Evolutionary conservation across 2,329 filamentous ascomycete species (phyloP).

Genomic region (Trichoderma oligosporum): DNA sequence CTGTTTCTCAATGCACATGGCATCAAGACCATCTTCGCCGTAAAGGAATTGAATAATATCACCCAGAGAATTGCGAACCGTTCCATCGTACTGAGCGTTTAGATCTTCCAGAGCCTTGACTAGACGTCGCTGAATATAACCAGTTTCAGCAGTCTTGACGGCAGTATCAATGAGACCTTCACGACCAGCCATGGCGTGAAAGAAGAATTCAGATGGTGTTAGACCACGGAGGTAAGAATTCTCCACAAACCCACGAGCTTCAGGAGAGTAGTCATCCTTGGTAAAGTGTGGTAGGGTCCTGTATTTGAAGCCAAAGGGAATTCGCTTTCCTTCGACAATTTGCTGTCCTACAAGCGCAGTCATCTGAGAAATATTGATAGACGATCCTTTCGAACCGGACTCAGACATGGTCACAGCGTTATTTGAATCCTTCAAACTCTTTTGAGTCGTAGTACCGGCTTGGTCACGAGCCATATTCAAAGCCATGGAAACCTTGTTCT

Average conservation of each 20-base stretch:
- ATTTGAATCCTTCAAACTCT: slow-evolving; percentile 91
- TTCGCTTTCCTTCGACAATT: slow-evolving; percentile 96
- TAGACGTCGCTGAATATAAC: slow-evolving; percentile 96
- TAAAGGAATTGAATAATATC: slow-evolving; percentile 98
- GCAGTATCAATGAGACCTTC: slow-evolving; percentile 99
- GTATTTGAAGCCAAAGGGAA: slow-evolving; percentile 99
- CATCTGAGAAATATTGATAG: slow-evolving; percentile 99
- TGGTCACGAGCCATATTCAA: slow-evolving; percentile 95
- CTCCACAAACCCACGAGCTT: slow-evolving; percentile 95
- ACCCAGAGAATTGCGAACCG: slow-evolving; percentile 91
- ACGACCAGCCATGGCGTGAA: slow-evolving; percentile 99
- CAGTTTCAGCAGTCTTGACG: slow-evolving; percentile 98
- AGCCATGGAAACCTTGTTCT: slow-evolving; percentile 91
- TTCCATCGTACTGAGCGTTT: slow-evolving; percentile 95
- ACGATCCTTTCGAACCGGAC: slow-evolving; percentile 96
- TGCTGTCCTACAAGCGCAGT: slow-evolving; percentile 96
- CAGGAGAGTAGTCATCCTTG: slow-evolving; percentile 97
- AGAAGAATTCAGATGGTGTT: slow-evolving; percentile 96
- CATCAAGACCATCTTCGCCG: slow-evolving; percentile 94
- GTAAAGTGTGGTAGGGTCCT: slow-evolving; percentile 95
- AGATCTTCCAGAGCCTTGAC: slow-evolving; percentile 98
- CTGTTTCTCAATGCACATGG: slow-evolving; percentile 89
- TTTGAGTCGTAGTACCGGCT: slow-evolving; percentile 87
- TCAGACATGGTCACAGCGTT: slow-evolving; percentile 95
- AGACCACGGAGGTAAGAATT: slow-evolving; percentile 96